These are phyloP conservation scores for Suillus sp. DNA, from an alignment of 768 basidiomycete species.

Conservation along the genomic window DNA sequence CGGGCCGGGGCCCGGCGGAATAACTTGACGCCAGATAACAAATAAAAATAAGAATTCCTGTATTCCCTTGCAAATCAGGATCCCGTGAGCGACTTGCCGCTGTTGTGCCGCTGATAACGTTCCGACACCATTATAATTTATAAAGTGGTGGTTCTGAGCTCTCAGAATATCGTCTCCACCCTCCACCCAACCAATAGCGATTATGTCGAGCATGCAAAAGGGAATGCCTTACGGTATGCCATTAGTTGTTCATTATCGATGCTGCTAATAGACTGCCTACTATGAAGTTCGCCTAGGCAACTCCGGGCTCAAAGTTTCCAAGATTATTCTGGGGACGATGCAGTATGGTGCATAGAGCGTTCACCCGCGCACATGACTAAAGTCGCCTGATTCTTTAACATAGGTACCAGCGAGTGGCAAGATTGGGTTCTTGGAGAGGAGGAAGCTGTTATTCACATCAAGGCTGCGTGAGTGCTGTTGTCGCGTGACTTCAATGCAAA, in stretches of 20 bases:
- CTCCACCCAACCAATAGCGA: background rate
- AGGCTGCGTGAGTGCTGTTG: slow-evolving; percentile 26
- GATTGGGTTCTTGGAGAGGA: slow-evolving; percentile 41
- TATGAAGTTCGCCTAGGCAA: slow-evolving; percentile 44
- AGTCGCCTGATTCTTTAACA: background rate
- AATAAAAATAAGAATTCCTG: slow-evolving; percentile 6
- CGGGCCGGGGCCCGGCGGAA: background rate
- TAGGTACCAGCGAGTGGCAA: slow-evolving; percentile 20
- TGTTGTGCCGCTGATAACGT: background rate
- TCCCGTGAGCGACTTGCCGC: background rate
- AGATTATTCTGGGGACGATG: slow-evolving; percentile 41
- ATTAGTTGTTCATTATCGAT: background rate
- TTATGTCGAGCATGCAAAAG: slow-evolving; percentile 10
- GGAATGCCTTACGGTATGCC: slow-evolving; percentile 11
- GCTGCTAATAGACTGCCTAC: background rate
- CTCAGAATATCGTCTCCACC: background rate
- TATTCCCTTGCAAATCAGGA: background rate
- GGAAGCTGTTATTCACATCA: slow-evolving; percentile 41
- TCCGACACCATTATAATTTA: background rate
- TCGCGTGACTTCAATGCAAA: background rate
- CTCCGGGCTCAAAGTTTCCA: slow-evolving; percentile 43
- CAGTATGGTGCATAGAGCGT: slow-evolving; percentile 26
- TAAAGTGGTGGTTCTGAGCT: background rate
- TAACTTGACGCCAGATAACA: slow-evolving; percentile 1
- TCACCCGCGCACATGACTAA: background rate